Evolutionary conservation across 768 basidiomycete species (phyloP).

Genomic region (Termitomyces sp.): DNA sequence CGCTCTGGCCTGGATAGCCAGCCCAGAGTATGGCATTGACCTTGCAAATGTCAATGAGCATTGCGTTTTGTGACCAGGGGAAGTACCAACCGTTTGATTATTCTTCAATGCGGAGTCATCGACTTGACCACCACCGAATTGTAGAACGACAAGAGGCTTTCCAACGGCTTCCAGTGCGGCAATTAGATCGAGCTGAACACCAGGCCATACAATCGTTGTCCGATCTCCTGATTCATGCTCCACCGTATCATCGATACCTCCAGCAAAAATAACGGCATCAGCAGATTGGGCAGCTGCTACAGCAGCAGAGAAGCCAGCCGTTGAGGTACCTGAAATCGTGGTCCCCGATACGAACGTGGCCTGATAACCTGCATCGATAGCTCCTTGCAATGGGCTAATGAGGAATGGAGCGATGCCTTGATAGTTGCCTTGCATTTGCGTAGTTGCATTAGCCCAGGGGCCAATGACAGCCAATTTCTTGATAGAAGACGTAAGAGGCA

Average conservation of each 20-base stretch:
- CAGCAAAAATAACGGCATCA: slow-evolving; percentile 51
- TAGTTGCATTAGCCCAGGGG: slow-evolving; percentile 56
- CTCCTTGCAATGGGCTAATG: slow-evolving; percentile 50
- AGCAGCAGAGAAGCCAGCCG: slow-evolving; percentile 49
- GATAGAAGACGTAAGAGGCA: slow-evolving; percentile 47
- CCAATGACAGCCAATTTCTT: slow-evolving; percentile 59
- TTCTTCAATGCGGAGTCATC: slow-evolving; percentile 46
- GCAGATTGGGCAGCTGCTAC: slow-evolving; percentile 46
- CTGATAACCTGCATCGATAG: slow-evolving; percentile 44
- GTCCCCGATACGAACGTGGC: slow-evolving; percentile 46
- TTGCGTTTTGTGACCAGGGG: neutral
- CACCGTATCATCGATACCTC: slow-evolving; percentile 50
- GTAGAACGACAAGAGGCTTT: slow-evolving; percentile 53
- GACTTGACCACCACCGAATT: slow-evolving; percentile 59
- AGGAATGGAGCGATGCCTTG: slow-evolving; percentile 54
- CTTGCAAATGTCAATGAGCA: slow-evolving; percentile 23
- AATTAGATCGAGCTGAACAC: slow-evolving; percentile 52
- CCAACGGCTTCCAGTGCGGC: slow-evolving; percentile 41
- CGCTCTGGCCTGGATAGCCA: slow-evolving; percentile 57
- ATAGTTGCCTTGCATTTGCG: slow-evolving; percentile 59
- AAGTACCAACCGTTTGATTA: slow-evolving; percentile 35
- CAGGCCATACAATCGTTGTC: slow-evolving; percentile 51
- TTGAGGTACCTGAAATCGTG: slow-evolving; percentile 34
- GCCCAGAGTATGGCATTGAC: slow-evolving; percentile 56
- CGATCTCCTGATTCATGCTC: slow-evolving; percentile 51